Evolutionary conservation across 2,329 filamentous ascomycete genomes (phyloP).

Genomic region (Beauveria scarabaeidicola): DNA sequence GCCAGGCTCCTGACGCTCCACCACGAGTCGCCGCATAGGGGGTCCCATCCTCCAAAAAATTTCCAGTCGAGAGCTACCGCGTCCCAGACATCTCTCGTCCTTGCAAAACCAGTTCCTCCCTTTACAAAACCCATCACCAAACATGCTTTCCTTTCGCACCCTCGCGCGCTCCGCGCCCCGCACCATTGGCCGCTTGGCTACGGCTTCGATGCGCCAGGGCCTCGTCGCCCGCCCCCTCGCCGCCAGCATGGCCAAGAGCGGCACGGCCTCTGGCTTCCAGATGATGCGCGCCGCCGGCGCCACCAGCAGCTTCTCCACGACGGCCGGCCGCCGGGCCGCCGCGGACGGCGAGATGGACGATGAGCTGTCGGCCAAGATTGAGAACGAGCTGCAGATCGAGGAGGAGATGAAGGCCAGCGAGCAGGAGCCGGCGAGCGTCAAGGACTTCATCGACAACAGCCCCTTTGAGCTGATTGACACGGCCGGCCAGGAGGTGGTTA

Average conservation of each 20-base stretch:
- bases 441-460: constrained; percentile 81
- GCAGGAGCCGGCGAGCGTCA: constrained; percentile 65
- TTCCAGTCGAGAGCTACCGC: not conserved
- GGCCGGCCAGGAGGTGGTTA: constrained; percentile 78
- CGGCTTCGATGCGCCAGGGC: constrained; percentile 41
- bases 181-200: constrained; percentile 48
- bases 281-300: constrained; percentile 26
- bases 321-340: constrained; percentile 31
- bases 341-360: constrained; percentile 51
- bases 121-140: not conserved
- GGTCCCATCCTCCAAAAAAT: not conserved
- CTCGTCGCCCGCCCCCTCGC: constrained; percentile 35
- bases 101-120: not conserved
- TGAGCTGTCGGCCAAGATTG: constrained; percentile 79
- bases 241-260: constrained; percentile 23
- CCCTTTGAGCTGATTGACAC: constrained; percentile 77
- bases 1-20: constrained; percentile 5
- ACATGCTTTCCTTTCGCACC: constrained; percentile 62
- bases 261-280: constrained; percentile 13
- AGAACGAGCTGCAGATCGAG: constrained; percentile 77
- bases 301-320: constrained; percentile 41
- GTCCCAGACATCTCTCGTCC: not conserved
- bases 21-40: not conserved
- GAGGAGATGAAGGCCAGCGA: constrained; percentile 67
- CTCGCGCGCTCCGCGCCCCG: constrained; percentile 60